Conservation (phyloP, 192 early-diverging fungal genomes). For the Gigaspora rosea region DNA sequence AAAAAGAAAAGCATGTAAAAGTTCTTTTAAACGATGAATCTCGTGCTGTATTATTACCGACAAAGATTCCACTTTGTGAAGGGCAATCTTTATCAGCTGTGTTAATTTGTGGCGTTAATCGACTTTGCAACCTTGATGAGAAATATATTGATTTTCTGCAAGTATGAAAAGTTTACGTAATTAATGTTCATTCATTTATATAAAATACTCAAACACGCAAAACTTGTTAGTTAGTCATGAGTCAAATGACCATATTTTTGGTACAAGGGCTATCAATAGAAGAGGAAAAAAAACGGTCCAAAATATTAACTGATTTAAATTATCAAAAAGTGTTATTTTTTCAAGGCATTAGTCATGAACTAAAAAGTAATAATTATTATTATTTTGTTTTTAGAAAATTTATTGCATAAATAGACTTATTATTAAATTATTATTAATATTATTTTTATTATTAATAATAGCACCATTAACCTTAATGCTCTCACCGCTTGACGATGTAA, state of each 20-base stretch:
- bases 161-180: not conserved
- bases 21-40: too few relatives aligned
- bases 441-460: too few relatives aligned
- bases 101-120: not conserved
- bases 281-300: constrained; percentile 39
- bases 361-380: too few relatives aligned
- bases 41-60: constrained; percentile 2
- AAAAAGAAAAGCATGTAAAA: too few relatives aligned
- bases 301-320: constrained; percentile 27
- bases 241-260: constrained; percentile 38
- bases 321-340: too few relatives aligned
- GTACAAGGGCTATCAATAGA: constrained; percentile 40
- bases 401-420: too few relatives aligned
- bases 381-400: too few relatives aligned
- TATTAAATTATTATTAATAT: too few relatives aligned
- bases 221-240: constrained; percentile 31
- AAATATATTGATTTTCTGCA: constrained; percentile 37
- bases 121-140: not conserved
- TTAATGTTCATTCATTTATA: not conserved
- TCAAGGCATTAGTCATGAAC: too few relatives aligned
- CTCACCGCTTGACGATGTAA: too few relatives aligned
- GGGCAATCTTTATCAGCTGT: not conserved
- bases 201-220: too few relatives aligned
- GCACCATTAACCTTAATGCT: too few relatives aligned
- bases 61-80: not conserved